Evolutionary conservation across 257 asterid species (phyloP).

Genomic region (Lithospermum erythrorhizon): DNA sequence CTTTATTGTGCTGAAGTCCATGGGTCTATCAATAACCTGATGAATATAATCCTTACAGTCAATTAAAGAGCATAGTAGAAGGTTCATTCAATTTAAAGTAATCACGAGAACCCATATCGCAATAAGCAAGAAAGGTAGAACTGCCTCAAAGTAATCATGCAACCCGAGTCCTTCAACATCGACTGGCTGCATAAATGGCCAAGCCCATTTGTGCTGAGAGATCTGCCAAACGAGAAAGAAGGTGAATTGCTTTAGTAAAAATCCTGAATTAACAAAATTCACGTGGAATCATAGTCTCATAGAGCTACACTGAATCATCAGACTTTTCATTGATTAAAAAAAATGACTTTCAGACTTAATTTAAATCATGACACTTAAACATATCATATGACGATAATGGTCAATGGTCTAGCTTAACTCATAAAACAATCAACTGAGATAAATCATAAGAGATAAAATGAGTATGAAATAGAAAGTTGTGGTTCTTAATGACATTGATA

Average conservation of each 20-base stretch:
- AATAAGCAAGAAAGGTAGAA: not conserved
- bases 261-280: not conserved
- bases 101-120: not conserved
- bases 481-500: not conserved
- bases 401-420: no score
- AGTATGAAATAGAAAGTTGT: no score
- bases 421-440: no score
- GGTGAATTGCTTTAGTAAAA: not conserved
- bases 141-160: conserved; percentile 79
- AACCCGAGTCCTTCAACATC: conserved; percentile 93
- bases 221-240: conserved; percentile 34
- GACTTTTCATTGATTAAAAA: no score
- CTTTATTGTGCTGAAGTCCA: conserved; percentile 95
- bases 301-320: not conserved
- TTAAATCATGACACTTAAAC: no score
- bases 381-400: no score
- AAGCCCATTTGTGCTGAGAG: conserved; percentile 92
- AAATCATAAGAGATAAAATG: no score
- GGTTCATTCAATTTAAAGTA: not conserved
- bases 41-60: conserved; percentile 20
- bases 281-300: no score
- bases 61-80: not conserved
- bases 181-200: conserved; percentile 98
- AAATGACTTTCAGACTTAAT: no score
- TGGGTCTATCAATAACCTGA: conserved; percentile 96